Base-by-base conservation (phyloP, 805 yeast species). In the Kluyveromyces dobzhanskii region DNA sequence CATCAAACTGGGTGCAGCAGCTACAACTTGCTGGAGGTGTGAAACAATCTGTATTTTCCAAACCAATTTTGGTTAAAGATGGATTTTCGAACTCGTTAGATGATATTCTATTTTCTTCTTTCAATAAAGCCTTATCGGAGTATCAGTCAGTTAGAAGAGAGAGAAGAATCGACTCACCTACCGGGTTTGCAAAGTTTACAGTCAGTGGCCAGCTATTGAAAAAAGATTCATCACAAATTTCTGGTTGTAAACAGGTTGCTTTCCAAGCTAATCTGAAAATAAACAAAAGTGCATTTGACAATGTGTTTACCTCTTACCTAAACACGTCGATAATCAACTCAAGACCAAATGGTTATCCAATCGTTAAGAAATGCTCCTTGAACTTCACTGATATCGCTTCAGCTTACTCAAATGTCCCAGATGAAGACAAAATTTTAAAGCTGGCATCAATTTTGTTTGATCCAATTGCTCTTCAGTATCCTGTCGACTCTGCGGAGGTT, bases 401-500 rank as follows among this genome's bases (percentile, higher is more conserved):
- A 42, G 46, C 45, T 8, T 35, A 45, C 6, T 44, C 39, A 4
- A 16, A 37, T 6, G 28, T 46, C 7, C 43, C 50, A 6, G 24
- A 42, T 1, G 59, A 59, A 9, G 67, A 46, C 21, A 50, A 54
- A 3, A 47, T 70, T 10, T 73, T 86, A 75, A 64, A 66, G n/a
- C 61, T 83, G 31, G 73, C 81, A 1, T 72, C 84, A 1, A 69
- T 76, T 16, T 62, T 87, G 31, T 82, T 82, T 58, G 85, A 78
- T 53, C 62, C 63, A 14, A 44, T 51, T 18, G 33, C 35, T 4
- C 17, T 57, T 4, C 33, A 53, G 4, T 49, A 49, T 4, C 44
- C 42, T 8, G 46, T 53, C 14, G 44, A 50, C 17, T 50, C 56
- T 38, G 32, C 47, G 12, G 50, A 41, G 1, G 49, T 56, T 32